phyloP scores from a whole-genome alignment of 805 yeast genomes.

The Wilhelminamyces savonicus region DNA sequence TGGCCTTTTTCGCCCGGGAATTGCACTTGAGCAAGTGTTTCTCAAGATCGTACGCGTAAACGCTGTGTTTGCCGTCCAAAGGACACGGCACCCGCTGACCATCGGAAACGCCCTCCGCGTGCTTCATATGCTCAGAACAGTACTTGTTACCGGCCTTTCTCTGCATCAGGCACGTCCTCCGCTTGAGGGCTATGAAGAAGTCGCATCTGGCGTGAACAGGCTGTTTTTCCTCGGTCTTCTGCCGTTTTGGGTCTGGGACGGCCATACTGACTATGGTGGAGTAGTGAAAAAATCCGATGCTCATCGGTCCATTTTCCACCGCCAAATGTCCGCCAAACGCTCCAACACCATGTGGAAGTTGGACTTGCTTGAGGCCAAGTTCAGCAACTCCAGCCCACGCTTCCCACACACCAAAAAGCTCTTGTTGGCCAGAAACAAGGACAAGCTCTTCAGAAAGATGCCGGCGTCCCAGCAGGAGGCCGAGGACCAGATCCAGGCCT shows the following conservation, averaged over 20 bases:
- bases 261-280: too few relatives aligned
- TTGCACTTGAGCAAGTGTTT: conserved; percentile 61
- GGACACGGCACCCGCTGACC: conserved; percentile 64
- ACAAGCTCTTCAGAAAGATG: conserved; percentile 33
- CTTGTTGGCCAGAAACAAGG: conserved; percentile 37
- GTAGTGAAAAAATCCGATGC: too few relatives aligned
- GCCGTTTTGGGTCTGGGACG: too few relatives aligned
- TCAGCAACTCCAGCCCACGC: conserved; percentile 37
- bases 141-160: conserved; percentile 41
- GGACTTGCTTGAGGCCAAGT: conserved; percentile 51
- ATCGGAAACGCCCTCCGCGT: conserved; percentile 8
- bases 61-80: conserved; percentile 65
- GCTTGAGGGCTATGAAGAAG: conserved; percentile 42
- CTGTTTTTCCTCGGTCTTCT: conserved; percentile 2
- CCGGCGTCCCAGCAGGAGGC: conserved; percentile 41
- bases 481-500: conserved; percentile 32
- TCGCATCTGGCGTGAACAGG: conserved; percentile 32
- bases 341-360: conserved; percentile 42
- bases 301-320: too few relatives aligned
- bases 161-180: conserved; percentile 57
- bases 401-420: conserved; percentile 44
- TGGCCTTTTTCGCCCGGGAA: conserved; percentile 27
- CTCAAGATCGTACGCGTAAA: conserved; percentile 54
- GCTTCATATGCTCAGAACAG: conserved; percentile 58
- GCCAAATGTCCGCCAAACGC: too few relatives aligned